Base-by-base conservation (phyloP, 164 flowering plant species). In the Tinospora cordifolia region DNA sequence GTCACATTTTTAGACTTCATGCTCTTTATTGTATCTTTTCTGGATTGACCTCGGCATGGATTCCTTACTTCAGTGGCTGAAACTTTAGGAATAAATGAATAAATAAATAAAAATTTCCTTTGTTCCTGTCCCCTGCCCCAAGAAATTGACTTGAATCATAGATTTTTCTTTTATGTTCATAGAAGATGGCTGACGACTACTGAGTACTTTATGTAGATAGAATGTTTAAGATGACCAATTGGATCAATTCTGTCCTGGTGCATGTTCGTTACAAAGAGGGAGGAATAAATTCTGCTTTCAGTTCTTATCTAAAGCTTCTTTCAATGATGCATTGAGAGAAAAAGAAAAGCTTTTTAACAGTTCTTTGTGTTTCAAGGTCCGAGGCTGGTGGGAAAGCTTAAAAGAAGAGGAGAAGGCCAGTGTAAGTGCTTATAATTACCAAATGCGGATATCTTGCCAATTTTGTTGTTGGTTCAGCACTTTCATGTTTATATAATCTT, bases 311-410 rank as follows among this genome's bases (percentile, higher is more conserved):
- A 8, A 22, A 57, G 15, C 47, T 24, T 57, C 3, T 26, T 39
- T 25, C 66, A 59, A 19, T 62, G 47, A 13, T 24, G 10, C 44
- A 66, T 1, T 8, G 19, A 51, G 17, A 30, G 36, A 30, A 30
- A 8, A 51, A 51, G 21, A 51, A 51, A 17, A 51, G 59, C n/a
- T 41, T 66, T 30, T 64, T 25, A 65, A 63, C 22, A 30, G 44
- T 24, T 64, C 12, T 15, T 51, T 74, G 34, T 51, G 38, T 72
- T 71, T 74, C 2, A 69, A 94, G 99, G 81, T 81, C 62, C 79
- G 64, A 44, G 97, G 99, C 58, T 94, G 99, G 99, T 94, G 99
- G 99, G 88, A 84, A 39, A 83, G 25, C 77, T 71, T 92, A 81
- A 73, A 79, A 27, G 78, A 80, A 62, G 84, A 81, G 75, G 98